Conservation (phyloP, 129 eudicot species). For the Flaveria ramosissima region DNA sequence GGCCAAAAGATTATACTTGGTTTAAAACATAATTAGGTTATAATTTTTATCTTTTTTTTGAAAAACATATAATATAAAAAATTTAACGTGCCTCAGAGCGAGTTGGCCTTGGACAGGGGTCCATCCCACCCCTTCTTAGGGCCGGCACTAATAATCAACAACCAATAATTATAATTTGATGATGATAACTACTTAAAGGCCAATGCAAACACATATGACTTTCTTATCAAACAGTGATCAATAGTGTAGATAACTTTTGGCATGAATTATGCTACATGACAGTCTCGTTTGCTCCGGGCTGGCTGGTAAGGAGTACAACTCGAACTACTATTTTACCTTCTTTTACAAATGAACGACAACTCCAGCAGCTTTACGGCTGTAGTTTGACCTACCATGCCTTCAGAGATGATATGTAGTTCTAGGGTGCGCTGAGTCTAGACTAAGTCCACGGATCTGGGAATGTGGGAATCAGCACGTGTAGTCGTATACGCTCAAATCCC, state of each 20-base stretch:
- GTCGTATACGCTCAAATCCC: slow-evolving; percentile 78
- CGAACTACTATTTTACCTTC: slow-evolving; percentile 88
- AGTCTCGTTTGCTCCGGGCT: slow-evolving; percentile 86
- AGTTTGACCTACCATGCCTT: slow-evolving; percentile 86
- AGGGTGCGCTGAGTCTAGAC: slow-evolving; percentile 64
- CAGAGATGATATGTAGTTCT: slow-evolving; percentile 74
- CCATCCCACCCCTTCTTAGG: too few species aligned
- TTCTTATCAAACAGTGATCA: neutral
- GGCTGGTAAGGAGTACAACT: slow-evolving; percentile 88
- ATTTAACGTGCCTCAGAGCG: too few species aligned
- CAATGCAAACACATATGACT: neutral
- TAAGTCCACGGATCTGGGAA: slow-evolving; percentile 92
- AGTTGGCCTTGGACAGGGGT: too few species aligned
- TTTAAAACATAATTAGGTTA: too few species aligned
- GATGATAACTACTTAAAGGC: too few species aligned
- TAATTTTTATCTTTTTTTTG: too few species aligned
- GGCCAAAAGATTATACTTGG: too few species aligned
- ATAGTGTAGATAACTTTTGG: too few species aligned
- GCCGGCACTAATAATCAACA: too few species aligned
- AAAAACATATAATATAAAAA: too few species aligned
- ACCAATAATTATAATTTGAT: too few species aligned
- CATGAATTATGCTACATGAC: slow-evolving; percentile 40
- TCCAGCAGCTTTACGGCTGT: slow-evolving; percentile 89
- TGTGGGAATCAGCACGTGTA: slow-evolving; percentile 35
- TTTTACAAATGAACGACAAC: slow-evolving; percentile 91